These are phyloP conservation scores for Maudiozyma serrabonitensis DNA, from an alignment of 805 yeast genomes.

Conservation along the genomic window DNA sequence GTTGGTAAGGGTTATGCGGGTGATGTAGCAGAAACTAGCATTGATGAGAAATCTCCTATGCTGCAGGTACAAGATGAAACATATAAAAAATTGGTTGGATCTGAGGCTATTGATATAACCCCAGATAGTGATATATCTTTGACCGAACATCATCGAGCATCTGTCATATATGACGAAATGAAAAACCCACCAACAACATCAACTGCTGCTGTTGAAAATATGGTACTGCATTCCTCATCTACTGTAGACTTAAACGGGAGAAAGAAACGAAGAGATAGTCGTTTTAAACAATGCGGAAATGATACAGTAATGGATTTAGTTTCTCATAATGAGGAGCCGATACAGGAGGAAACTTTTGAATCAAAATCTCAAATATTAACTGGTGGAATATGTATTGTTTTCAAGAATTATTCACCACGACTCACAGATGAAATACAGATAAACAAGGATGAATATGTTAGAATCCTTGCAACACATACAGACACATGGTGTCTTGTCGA, in stretches of 20 bases:
- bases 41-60: slow-evolving; percentile 20
- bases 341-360: background rate
- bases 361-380: background rate
- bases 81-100: background rate
- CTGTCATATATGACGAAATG: slow-evolving; percentile 10
- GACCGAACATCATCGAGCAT: background rate
- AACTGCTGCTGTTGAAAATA: background rate
- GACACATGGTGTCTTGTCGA: slow-evolving; percentile 39
- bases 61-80: slow-evolving; percentile 6
- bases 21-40: slow-evolving; percentile 4
- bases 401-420: slow-evolving; percentile 21
- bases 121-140: background rate
- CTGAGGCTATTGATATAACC: background rate
- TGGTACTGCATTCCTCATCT: background rate
- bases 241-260: background rate
- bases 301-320: slow-evolving; percentile 3
- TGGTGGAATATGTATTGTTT: slow-evolving; percentile 14
- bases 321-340: background rate
- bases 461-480: slow-evolving; percentile 32
- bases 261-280: background rate
- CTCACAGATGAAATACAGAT: slow-evolving; percentile 32
- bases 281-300: background rate
- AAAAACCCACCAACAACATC: slow-evolving; percentile 2
- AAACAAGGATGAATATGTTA: slow-evolving; percentile 25
- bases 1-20: slow-evolving; percentile 11